phyloP scores from a whole-genome alignment of 1,139 yeast genomes.

The Dujonia santamariae region DNA sequence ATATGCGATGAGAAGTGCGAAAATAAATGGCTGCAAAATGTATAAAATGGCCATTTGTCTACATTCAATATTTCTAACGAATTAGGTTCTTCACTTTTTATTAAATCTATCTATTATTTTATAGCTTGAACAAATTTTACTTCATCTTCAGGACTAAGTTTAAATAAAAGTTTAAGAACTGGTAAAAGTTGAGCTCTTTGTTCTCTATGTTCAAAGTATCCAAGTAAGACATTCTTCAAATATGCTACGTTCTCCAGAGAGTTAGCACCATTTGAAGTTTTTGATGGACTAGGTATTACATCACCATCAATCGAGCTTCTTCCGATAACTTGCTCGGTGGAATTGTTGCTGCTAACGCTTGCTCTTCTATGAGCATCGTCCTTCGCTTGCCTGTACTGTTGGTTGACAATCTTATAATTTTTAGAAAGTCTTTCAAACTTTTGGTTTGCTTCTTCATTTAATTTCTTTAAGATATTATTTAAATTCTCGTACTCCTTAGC shows the following conservation, averaged over 20 bases:
- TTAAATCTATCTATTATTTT: slow-evolving; percentile 26
- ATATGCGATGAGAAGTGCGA: no score
- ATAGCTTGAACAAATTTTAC: slow-evolving; percentile 63
- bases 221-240: slow-evolving; percentile 80
- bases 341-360: slow-evolving; percentile 2
- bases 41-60: no score
- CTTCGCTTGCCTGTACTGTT: slow-evolving; percentile 46
- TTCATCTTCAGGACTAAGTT: slow-evolving; percentile 69
- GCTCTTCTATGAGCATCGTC: slow-evolving; percentile 7
- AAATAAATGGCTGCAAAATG: no score
- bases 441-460: slow-evolving; percentile 65
- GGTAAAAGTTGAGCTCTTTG: slow-evolving; percentile 83
- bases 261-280: slow-evolving; percentile 13
- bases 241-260: slow-evolving; percentile 55
- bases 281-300: neutral
- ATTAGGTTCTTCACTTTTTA: no score
- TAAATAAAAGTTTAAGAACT: slow-evolving; percentile 73
- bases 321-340: slow-evolving; percentile 5
- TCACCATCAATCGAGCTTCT: slow-evolving; percentile 1
- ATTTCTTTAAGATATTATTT: slow-evolving; percentile 55
- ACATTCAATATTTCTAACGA: no score
- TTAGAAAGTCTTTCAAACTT: slow-evolving; percentile 66
- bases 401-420: slow-evolving; percentile 60
- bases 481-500: slow-evolving; percentile 55
- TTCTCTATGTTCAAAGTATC: slow-evolving; percentile 89